phyloP scores from a whole-genome alignment of 2,329 filamentous ascomycete genomes.

The Bipolaris victoriae region DNA sequence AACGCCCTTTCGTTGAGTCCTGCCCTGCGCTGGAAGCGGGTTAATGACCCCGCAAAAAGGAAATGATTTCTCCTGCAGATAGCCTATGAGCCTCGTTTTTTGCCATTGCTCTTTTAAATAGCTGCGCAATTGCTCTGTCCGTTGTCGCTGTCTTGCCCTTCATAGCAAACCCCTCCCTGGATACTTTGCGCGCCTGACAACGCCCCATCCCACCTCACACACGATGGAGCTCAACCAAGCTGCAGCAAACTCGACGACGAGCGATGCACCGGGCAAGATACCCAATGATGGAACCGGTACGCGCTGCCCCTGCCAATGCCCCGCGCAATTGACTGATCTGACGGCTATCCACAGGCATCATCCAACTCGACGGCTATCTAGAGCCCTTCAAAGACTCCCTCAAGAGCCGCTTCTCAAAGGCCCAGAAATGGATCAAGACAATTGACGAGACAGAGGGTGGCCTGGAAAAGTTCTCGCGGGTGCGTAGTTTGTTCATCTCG shows the following conservation, averaged over 20 bases:
- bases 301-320: not conserved
- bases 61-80: slow-evolving; percentile 20
- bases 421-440: slow-evolving; percentile 83
- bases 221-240: slow-evolving; percentile 52
- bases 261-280: slow-evolving; percentile 57
- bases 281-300: slow-evolving; percentile 76
- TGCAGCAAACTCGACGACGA: slow-evolving; percentile 53
- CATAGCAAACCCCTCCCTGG: slow-evolving; percentile 16
- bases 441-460: slow-evolving; percentile 87
- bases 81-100: not conserved
- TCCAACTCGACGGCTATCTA: slow-evolving; percentile 88
- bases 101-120: not conserved
- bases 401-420: slow-evolving; percentile 75
- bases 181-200: slow-evolving; percentile 10
- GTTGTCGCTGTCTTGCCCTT: slow-evolving; percentile 11
- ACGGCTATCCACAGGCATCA: slow-evolving; percentile 68
- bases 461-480: slow-evolving; percentile 87
- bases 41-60: slow-evolving; percentile 39
- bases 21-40: slow-evolving; percentile 33
- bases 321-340: slow-evolving; percentile 28
- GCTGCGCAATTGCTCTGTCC: not conserved
- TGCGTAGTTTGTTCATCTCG: slow-evolving; percentile 47
- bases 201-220: slow-evolving; percentile 17
- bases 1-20: slow-evolving; percentile 43
- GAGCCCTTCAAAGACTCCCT: slow-evolving; percentile 81